These are phyloP conservation scores for Tricholoma matsutake DNA, from an alignment of 768 basidiomycete genomes.

Conservation along the genomic window DNA sequence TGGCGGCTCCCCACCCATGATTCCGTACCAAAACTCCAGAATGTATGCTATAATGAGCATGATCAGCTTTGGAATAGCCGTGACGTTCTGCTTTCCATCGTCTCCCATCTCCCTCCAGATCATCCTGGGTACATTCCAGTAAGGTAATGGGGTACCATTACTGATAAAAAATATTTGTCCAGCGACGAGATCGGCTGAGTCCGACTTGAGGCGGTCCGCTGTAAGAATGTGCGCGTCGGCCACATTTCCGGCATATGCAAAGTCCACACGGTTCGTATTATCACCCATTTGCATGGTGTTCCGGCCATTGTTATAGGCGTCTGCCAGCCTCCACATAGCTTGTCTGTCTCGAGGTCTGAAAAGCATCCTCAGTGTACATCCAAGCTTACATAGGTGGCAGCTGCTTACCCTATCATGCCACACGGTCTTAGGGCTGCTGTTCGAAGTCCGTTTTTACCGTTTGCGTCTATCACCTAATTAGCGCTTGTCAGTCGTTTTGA, in stretches of 20 bases:
- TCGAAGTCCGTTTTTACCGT: constrained; percentile 40
- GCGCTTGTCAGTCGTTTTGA: not conserved
- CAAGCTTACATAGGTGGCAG: not conserved
- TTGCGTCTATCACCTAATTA: constrained; percentile 32
- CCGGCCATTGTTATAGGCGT: constrained; percentile 39
- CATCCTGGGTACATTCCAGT: constrained; percentile 47
- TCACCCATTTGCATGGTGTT: not conserved
- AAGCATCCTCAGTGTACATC: not conserved
- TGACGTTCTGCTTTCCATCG: constrained; percentile 20
- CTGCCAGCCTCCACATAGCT: constrained; percentile 53
- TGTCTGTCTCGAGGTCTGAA: constrained; percentile 69
- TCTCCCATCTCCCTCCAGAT: constrained; percentile 36
- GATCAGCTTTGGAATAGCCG: constrained; percentile 31
- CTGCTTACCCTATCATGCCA: constrained; percentile 51
- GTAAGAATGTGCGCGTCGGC: constrained; percentile 56
- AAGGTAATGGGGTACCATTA: constrained; percentile 50
- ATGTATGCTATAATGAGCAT: constrained; percentile 39
- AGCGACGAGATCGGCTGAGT: constrained; percentile 31
- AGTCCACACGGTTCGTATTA: constrained; percentile 46
- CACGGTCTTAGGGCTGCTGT: constrained; percentile 51
- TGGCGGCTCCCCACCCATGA: constrained; percentile 42
- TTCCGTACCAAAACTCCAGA: constrained; percentile 34
- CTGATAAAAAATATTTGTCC: constrained; percentile 59
- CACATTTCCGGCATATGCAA: constrained; percentile 56
- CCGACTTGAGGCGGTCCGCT: constrained; percentile 16